These are phyloP conservation scores for Globisporangium spiculum DNA, from an alignment of 352 stramenopile genomes.

Conservation along the genomic window DNA sequence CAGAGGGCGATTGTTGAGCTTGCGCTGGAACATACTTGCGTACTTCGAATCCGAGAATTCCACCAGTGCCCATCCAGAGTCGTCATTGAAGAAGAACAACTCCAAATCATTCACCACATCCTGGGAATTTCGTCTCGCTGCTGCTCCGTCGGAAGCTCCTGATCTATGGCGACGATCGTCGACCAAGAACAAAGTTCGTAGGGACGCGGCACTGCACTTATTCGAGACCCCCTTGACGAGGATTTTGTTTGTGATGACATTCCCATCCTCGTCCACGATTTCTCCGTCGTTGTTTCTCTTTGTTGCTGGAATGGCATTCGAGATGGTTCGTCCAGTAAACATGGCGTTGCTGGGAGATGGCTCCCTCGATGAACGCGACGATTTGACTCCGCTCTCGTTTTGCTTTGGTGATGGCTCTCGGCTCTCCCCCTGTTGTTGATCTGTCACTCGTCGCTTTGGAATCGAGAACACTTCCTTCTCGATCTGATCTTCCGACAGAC, in stretches of 20 bases:
- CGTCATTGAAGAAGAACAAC: slow-evolving; percentile 73
- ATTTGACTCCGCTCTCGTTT: slow-evolving; percentile 11
- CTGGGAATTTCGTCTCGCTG: background rate
- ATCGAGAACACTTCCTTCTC: slow-evolving; percentile 74
- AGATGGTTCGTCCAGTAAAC: slow-evolving; percentile 1
- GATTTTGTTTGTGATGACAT: slow-evolving; percentile 59
- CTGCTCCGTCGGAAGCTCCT: slow-evolving; percentile 5
- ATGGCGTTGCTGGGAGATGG: slow-evolving; percentile 6
- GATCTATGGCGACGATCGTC: slow-evolving; percentile 15
- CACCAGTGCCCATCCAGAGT: slow-evolving; percentile 68
- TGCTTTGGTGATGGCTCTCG: slow-evolving; percentile 36
- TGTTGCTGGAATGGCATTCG: background rate
- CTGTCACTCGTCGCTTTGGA: slow-evolving; percentile 52
- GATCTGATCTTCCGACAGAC: slow-evolving; percentile 52
- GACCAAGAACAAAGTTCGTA: slow-evolving; percentile 49
- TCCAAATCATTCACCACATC: slow-evolving; percentile 47
- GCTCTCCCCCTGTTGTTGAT: slow-evolving; percentile 21
- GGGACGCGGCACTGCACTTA: slow-evolving; percentile 36
- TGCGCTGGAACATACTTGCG: slow-evolving; percentile 44
- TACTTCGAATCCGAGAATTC: slow-evolving; percentile 55
- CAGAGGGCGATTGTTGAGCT: slow-evolving; percentile 60
- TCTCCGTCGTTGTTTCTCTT: slow-evolving; percentile 29
- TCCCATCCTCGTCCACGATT: slow-evolving; percentile 38
- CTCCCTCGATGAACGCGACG: slow-evolving; percentile 3
- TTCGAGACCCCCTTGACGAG: slow-evolving; percentile 63